phyloP scores from a whole-genome alignment of 2,329 filamentous ascomycete species.

The Dissoconium aciculare region DNA sequence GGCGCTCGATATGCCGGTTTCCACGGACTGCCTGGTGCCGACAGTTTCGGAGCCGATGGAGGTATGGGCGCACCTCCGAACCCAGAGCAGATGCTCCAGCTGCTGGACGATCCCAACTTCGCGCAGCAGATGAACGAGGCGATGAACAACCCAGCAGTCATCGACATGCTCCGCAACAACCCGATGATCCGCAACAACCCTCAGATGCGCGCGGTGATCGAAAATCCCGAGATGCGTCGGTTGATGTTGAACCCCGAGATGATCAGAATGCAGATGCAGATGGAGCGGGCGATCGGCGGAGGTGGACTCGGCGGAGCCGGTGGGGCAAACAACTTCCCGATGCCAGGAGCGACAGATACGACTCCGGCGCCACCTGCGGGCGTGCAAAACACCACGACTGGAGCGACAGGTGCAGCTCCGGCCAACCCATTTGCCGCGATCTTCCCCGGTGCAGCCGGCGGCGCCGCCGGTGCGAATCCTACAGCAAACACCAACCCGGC shows the following conservation, averaged over 20 bases:
- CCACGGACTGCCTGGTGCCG: conserved; percentile 70
- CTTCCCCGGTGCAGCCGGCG: conserved; percentile 24
- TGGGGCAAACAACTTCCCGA: conserved; percentile 53
- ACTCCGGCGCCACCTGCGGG: conserved; percentile 39
- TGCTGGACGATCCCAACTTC: conserved; percentile 80
- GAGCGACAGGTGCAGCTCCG: conserved; percentile 19
- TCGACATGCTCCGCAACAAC: conserved; percentile 57
- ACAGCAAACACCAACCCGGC: conserved; percentile 15
- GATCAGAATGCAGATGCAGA: conserved; percentile 64
- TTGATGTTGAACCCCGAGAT: conserved; percentile 89
- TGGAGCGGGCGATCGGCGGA: conserved; percentile 54
- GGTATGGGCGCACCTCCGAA: conserved; percentile 82
- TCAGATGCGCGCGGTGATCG: conserved; percentile 71
- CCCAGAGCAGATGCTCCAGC: conserved; percentile 64
- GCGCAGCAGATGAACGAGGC: conserved; percentile 84
- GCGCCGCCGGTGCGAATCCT: conserved; percentile 18
- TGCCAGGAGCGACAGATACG: conserved; percentile 79
- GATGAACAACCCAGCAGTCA: conserved; percentile 83
- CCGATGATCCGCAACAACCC: conserved; percentile 78
- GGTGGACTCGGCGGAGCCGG: conserved; percentile 32
- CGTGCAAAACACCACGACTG: conserved; percentile 13
- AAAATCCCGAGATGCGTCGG: conserved; percentile 72
- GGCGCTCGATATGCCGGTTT: conserved; percentile 89
- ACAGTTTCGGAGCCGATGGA: conserved; percentile 85
- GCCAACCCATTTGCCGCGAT: conserved; percentile 48